Conservation (phyloP, 2,329 filamentous ascomycete species). For the Paecilomyces niveus region DNA sequence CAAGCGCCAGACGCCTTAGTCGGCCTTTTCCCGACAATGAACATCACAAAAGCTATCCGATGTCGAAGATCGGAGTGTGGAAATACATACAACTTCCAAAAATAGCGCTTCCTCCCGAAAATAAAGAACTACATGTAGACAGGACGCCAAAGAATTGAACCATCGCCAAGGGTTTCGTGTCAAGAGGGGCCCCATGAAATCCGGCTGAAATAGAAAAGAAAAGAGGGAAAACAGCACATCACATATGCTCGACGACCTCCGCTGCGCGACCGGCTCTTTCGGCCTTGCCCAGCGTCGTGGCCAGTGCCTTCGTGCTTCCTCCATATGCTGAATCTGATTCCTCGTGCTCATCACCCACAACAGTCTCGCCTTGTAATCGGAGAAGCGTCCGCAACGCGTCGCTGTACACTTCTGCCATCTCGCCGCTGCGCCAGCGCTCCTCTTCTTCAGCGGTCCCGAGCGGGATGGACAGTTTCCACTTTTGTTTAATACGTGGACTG, state of each 20-base stretch:
- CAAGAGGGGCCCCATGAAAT: background rate
- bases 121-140: background rate
- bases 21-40: too few relatives aligned
- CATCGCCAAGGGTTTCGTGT: background rate
- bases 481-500: slow-evolving; percentile 6
- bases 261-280: slow-evolving; percentile 38
- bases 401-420: slow-evolving; percentile 36
- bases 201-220: background rate
- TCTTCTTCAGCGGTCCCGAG: slow-evolving; percentile 26
- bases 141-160: background rate
- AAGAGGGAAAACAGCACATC: slow-evolving; percentile 6
- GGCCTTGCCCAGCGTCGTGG: slow-evolving; percentile 40
- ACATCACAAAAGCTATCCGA: background rate
- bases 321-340: slow-evolving; percentile 1
- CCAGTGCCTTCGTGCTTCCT: slow-evolving; percentile 26
- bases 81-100: too few relatives aligned
- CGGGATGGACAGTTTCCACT: slow-evolving; percentile 25
- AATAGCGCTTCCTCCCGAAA: background rate
- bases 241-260: slow-evolving; percentile 42
- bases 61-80: background rate
- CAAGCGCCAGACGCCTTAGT: too few relatives aligned
- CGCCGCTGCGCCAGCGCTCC: slow-evolving; percentile 34
- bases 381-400: slow-evolving; percentile 32
- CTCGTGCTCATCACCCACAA: slow-evolving; percentile 10
- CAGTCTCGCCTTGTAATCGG: slow-evolving; percentile 31